A percentile compares a stretch with the other conserved stretches of the same genome.
Evolutionary conservation across 2,329 filamentous ascomycete genomes (phyloP).

Genomic region (Cordyceps sp.): DNA sequence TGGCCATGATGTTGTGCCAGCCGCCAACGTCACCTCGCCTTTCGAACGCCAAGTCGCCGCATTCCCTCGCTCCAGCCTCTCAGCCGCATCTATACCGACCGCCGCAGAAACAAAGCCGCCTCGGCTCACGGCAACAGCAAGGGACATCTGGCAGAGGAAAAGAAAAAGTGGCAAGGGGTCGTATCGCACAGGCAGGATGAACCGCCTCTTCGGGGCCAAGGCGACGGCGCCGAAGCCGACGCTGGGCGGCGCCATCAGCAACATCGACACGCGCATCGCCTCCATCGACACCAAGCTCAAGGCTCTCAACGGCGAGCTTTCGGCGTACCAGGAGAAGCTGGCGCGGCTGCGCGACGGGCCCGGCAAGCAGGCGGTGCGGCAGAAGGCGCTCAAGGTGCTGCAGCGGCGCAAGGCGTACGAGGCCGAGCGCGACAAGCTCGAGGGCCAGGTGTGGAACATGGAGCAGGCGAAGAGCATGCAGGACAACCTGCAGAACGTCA

Average conservation of each 20-base stretch:
- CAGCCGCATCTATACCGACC: too few species aligned
- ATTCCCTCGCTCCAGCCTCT: too few species aligned
- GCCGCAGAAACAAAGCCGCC: too few species aligned
- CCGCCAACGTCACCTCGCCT: too few species aligned
- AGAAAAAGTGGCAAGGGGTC: too few species aligned
- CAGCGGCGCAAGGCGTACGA: slow-evolving; percentile 93
- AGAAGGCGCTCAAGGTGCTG: slow-evolving; percentile 86
- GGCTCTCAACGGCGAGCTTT: slow-evolving; percentile 77
- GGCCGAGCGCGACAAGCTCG: slow-evolving; percentile 79
- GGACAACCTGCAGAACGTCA: slow-evolving; percentile 95
- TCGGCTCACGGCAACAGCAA: too few species aligned
- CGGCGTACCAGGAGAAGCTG: slow-evolving; percentile 74
- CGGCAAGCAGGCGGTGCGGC: slow-evolving; percentile 80
- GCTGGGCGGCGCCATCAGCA: slow-evolving; percentile 65
- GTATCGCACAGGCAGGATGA: slow-evolving; percentile 55
- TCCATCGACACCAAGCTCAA: slow-evolving; percentile 89
- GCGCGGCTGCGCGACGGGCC: slow-evolving; percentile 89
- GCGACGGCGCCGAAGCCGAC: slow-evolving; percentile 78
- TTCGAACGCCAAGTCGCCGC: too few species aligned
- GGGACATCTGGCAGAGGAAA: too few species aligned
- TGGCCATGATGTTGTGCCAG: too few species aligned
- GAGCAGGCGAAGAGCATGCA: slow-evolving; percentile 97
- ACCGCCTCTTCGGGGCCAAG: slow-evolving; percentile 86
- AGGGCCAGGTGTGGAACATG: slow-evolving; percentile 97
- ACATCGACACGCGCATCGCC: slow-evolving; percentile 71